Conservation (phyloP, 495 filamentous ascomycete species). For the Xylaria longipes region DNA sequence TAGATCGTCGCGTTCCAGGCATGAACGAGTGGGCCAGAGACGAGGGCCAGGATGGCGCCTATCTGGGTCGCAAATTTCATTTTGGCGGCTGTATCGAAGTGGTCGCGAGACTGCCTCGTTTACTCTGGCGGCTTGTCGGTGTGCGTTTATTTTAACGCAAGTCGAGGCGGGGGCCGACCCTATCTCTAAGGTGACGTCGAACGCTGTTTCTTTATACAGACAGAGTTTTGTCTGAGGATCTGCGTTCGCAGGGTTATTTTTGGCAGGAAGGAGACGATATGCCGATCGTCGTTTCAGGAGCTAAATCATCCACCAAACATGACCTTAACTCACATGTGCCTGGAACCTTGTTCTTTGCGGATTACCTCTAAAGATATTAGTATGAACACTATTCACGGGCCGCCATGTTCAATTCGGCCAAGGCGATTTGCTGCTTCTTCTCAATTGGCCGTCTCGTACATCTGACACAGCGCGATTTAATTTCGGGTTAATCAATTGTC, state of each 20-base stretch:
- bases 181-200: neutral
- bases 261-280: neutral
- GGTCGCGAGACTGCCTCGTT: constrained; percentile 1
- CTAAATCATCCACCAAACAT: constrained; percentile 18
- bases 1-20: constrained; percentile 31
- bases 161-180: neutral
- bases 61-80: constrained; percentile 22
- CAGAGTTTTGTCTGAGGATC: constrained; percentile 7
- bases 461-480: neutral
- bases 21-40: constrained; percentile 11
- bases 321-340: neutral
- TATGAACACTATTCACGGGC: neutral
- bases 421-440: constrained; percentile 2
- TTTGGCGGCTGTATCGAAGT: constrained; percentile 6
- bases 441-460: neutral
- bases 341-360: constrained; percentile 2
- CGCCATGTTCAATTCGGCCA: neutral
- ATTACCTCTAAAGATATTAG: neutral
- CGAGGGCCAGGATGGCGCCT: constrained; percentile 23
- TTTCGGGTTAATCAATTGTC: neutral
- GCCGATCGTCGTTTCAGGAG: constrained; percentile 27
- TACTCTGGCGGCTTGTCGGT: neutral
- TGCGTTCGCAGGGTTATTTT: constrained; percentile 6
- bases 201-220: constrained; percentile 1
- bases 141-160: neutral